These are phyloP conservation scores for Umbelopsis ramanniana DNA, from an alignment of 192 early-diverging fungal genomes.

Conservation along the genomic window DNA sequence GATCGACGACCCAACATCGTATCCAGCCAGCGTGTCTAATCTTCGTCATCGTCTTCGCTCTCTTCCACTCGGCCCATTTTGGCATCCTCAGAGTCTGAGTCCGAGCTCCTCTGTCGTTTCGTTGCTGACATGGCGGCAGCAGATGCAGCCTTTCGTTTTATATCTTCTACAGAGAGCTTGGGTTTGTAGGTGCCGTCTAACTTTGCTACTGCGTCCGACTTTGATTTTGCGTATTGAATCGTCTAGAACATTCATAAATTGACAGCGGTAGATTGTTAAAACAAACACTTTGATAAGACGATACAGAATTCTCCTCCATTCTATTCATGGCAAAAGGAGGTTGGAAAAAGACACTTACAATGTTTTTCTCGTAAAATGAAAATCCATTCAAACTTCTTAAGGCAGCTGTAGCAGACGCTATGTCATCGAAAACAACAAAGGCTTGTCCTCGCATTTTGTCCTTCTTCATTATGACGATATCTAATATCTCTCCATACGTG, in stretches of 20 bases:
- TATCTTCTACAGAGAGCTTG: conserved; percentile 25
- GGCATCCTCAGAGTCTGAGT: conserved; percentile 20
- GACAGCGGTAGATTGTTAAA: background rate
- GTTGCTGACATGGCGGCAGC: conserved; percentile 27
- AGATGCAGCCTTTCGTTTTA: background rate
- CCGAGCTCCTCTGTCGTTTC: conserved; percentile 20
- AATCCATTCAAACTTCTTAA: conserved; percentile 89
- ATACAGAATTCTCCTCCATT: no score
- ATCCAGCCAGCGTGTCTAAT: background rate
- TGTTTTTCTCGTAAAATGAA: conserved; percentile 76
- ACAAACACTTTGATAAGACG: background rate
- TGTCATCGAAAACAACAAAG: conserved; percentile 86
- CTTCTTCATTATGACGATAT: conserved; percentile 85
- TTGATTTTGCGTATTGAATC: conserved; percentile 76
- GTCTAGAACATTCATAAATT: conserved; percentile 42
- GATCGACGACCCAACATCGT: background rate
- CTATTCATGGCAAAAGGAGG: background rate
- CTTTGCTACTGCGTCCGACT: conserved; percentile 74
- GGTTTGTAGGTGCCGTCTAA: conserved; percentile 62
- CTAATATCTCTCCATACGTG: conserved; percentile 83
- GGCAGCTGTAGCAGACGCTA: conserved; percentile 85
- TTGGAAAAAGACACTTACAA: conserved; percentile 60
- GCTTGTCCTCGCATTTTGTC: conserved; percentile 92
- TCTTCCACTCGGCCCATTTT: conserved; percentile 25
- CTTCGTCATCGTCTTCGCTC: conserved; percentile 32